Base-by-base conservation (phyloP, 2,329 filamentous ascomycete species). In the Phyllosticta citrichinensis region DNA sequence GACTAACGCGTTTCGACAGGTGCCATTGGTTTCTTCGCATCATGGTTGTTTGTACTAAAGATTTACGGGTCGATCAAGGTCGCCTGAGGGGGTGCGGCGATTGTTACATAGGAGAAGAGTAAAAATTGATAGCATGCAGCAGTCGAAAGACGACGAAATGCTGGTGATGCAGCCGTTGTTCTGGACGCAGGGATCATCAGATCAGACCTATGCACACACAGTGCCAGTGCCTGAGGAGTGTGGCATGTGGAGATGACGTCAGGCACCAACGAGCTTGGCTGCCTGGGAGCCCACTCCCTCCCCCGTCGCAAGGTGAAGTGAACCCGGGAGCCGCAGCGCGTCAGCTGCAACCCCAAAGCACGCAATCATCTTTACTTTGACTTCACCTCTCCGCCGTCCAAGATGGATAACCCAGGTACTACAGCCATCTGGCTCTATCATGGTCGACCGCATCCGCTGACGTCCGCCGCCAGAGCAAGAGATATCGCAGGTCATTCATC, bases 61-160 rank as follows among this genome's bases (percentile, higher is more conserved):
- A 99, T 99, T 64, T 99, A 99, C 74, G 80, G 85, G 24, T 97
- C 92, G n/a, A 96, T 99, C 78, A 99, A 99, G 80, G 91, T 99
- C 65, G 94, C 99, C 73, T 99, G 75, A 76, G 11, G 20, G 8
- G 8, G 57, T 9, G 52, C 8, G 24, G 53, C 3, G 14, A 40
- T 22, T 53, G 52, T 27, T 27, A 53, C 20, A 40, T 22, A 12
- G 19, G 10, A 20, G 53, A 24, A 17, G 52, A 10, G 14, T 14
- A 30, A 19, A 47, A 47, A 47, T 47, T 47, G 40, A 47, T 47
- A n/a, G 40, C 40, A 47, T 47, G 40, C 40, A 17, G 33, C 12
- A 47, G 40, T 47, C 17, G 6, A 12, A n/a, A 47, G 40, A 47
- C 5, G n/a, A n/a, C 17, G 3, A 47, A 47, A 47, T 14, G 40